These are phyloP conservation scores for Pseudogymnoascus sp. DNA, from an alignment of 2,329 filamentous ascomycete genomes.

Conservation along the genomic window DNA sequence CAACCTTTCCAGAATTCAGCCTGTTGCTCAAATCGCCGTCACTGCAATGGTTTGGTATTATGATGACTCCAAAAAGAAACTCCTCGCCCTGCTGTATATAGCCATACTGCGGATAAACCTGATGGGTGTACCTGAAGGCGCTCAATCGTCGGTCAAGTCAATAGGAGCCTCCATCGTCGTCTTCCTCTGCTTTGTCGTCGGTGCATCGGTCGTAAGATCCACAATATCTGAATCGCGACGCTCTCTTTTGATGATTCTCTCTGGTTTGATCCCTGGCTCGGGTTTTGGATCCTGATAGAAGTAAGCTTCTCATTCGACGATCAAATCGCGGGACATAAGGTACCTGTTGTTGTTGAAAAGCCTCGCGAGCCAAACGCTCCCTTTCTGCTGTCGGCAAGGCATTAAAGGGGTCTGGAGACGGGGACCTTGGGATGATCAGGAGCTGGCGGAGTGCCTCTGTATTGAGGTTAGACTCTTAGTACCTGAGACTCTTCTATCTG, in stretches of 20 bases:
- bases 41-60: not conserved
- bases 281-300: not conserved
- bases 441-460: slow-evolving; percentile 21
- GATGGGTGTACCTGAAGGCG: not conserved
- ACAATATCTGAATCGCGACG: not conserved
- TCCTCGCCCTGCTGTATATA: not conserved
- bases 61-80: not conserved
- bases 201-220: not conserved
- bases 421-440: slow-evolving; percentile 18
- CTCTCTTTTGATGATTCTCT: not conserved
- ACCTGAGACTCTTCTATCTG: not conserved
- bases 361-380: not conserved
- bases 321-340: not conserved
- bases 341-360: not conserved
- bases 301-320: not conserved
- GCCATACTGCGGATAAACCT: not conserved
- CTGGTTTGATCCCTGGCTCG: not conserved
- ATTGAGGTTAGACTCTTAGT: not conserved
- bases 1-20: not conserved
- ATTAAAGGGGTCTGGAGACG: slow-evolving; percentile 14
- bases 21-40: not conserved
- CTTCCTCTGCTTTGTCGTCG: not conserved
- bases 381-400: not conserved
- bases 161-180: not conserved
- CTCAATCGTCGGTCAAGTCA: not conserved